These are phyloP conservation scores for Hyaloscypha hepaticicola DNA, from an alignment of 495 filamentous ascomycete genomes.

Conservation along the genomic window DNA sequence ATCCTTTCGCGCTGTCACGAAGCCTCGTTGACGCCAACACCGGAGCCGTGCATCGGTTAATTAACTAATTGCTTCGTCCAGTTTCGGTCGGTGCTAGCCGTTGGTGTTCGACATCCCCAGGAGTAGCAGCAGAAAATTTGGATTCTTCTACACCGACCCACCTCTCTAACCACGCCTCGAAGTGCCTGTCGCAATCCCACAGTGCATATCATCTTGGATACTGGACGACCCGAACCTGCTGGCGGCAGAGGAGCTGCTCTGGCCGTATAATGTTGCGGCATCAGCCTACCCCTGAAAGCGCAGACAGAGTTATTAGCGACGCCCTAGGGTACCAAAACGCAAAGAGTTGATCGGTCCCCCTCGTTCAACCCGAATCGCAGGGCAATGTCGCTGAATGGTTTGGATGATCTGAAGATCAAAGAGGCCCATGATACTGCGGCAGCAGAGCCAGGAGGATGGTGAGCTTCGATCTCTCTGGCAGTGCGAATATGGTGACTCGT, in stretches of 20 bases:
- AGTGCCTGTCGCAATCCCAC: neutral
- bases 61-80: constrained; percentile 7
- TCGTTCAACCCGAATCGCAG: constrained; percentile 7
- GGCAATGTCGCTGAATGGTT: constrained; percentile 93
- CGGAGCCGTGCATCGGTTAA: neutral
- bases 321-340: constrained; percentile 8
- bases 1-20: neutral
- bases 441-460: constrained; percentile 93
- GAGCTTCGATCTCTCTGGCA: constrained; percentile 37
- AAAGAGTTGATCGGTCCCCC: neutral
- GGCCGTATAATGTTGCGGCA: constrained; percentile 29
- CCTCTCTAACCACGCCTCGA: neutral
- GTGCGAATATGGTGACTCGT: neutral
- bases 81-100: constrained; percentile 5
- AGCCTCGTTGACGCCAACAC: neutral
- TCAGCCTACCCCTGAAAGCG: constrained; percentile 28
- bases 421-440: constrained; percentile 82
- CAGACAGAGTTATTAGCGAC: constrained; percentile 24
- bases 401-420: constrained; percentile 77
- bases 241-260: constrained; percentile 24
- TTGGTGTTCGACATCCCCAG: constrained; percentile 1
- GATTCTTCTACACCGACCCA: neutral
- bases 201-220: neutral
- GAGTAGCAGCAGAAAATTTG: constrained; percentile 10
- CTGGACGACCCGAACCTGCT: constrained; percentile 13